These are phyloP conservation scores for Tremellales sp. DNA, from an alignment of 1,284 basidiomycete species.

Conservation along the genomic window DNA sequence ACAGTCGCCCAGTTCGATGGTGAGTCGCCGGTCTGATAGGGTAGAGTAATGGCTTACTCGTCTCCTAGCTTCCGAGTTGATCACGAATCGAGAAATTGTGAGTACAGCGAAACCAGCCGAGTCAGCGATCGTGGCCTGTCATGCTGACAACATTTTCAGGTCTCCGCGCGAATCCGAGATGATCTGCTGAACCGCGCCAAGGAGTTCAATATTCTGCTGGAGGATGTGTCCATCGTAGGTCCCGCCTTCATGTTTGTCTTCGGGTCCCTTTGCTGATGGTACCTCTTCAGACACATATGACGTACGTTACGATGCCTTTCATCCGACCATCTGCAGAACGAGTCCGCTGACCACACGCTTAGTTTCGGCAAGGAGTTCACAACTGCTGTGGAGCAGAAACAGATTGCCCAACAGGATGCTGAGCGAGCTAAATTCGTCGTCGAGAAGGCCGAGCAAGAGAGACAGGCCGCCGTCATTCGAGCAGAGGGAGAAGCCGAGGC, in stretches of 20 bases:
- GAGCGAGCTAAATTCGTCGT: slow-evolving; percentile 99
- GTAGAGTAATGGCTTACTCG: slow-evolving; percentile 2
- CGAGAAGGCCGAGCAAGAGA: slow-evolving; percentile 93
- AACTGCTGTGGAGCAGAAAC: slow-evolving; percentile 90
- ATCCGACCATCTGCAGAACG: neutral
- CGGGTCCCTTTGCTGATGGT: neutral
- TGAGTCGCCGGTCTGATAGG: slow-evolving; percentile 9
- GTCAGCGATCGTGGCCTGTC: neutral
- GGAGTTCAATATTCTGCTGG: slow-evolving; percentile 93
- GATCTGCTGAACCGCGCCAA: slow-evolving; percentile 89
- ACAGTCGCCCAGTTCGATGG: slow-evolving; percentile 98
- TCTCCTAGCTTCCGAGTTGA: slow-evolving; percentile 74
- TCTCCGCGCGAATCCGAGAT: slow-evolving; percentile 88
- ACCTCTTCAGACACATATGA: slow-evolving; percentile 52
- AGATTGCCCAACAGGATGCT: slow-evolving; percentile 64
- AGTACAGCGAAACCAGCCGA: slow-evolving; percentile 4
- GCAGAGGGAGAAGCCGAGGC: slow-evolving; percentile 99
- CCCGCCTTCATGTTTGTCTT: neutral
- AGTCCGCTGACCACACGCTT: neutral
- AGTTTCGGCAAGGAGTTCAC: slow-evolving; percentile 54
- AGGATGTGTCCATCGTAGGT: slow-evolving; percentile 85
- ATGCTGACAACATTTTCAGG: slow-evolving; percentile 50
- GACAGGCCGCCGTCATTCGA: slow-evolving; percentile 94
- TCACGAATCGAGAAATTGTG: slow-evolving; percentile 58
- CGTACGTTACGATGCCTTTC: slow-evolving; percentile 17